These are phyloP conservation scores for Diaporthe caulivora DNA, from an alignment of 2,329 filamentous ascomycete genomes.

Conservation along the genomic window DNA sequence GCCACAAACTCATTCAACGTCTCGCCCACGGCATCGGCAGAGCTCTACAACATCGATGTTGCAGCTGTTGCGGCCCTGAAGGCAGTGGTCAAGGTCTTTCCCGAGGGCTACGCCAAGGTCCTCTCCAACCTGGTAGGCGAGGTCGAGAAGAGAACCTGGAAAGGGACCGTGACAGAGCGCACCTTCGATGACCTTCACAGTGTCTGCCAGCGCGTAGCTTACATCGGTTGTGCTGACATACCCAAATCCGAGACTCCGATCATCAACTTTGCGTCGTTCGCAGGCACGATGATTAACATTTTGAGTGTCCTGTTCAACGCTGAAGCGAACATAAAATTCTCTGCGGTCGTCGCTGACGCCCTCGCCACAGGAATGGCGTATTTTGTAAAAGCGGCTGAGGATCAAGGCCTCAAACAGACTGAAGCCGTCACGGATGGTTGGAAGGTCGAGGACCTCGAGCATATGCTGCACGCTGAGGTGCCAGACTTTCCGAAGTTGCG, in stretches of 20 bases:
- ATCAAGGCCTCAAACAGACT: slow-evolving; percentile 1
- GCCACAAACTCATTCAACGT: slow-evolving; percentile 36
- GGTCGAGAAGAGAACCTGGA: slow-evolving; percentile 41
- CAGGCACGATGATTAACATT: slow-evolving; percentile 48
- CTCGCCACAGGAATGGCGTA: slow-evolving; percentile 31
- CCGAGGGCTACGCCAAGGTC: slow-evolving; percentile 35
- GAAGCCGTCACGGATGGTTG: background rate
- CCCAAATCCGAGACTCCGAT: slow-evolving; percentile 46
- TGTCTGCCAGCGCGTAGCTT: slow-evolving; percentile 55
- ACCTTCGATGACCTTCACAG: slow-evolving; percentile 50
- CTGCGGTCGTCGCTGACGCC: slow-evolving; percentile 25
- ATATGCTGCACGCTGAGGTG: slow-evolving; percentile 3
- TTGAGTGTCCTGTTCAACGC: slow-evolving; percentile 31
- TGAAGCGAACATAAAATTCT: slow-evolving; percentile 24
- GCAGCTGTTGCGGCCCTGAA: slow-evolving; percentile 48
- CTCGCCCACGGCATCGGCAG: slow-evolving; percentile 15
- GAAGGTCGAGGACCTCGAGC: background rate
- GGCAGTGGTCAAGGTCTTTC: slow-evolving; percentile 38
- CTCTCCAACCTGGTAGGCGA: slow-evolving; percentile 44
- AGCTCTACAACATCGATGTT: slow-evolving; percentile 29
- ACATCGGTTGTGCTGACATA: slow-evolving; percentile 60
- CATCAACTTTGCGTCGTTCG: slow-evolving; percentile 56
- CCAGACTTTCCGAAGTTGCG: slow-evolving; percentile 32
- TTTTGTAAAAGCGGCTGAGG: slow-evolving; percentile 18
- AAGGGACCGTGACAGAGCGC: slow-evolving; percentile 27